Evolutionary conservation across 2,329 filamentous ascomycete species (phyloP).

Genomic region (Microdochium bolleyi): DNA sequence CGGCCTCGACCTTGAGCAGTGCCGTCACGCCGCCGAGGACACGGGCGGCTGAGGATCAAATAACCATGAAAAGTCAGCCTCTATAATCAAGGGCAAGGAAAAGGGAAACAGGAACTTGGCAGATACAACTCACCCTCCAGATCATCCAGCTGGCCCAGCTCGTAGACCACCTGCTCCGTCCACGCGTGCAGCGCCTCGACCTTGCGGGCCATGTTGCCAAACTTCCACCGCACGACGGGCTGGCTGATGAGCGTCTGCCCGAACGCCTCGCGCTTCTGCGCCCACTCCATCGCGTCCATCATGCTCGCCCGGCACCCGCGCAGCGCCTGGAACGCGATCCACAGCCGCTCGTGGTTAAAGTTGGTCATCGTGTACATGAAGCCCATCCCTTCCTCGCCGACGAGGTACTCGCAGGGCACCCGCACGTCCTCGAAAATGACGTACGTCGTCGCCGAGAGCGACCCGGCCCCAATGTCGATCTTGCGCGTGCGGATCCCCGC

Average conservation of each 20-base stretch:
- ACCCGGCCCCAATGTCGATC: conserved; percentile 53
- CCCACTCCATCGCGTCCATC: conserved; percentile 37
- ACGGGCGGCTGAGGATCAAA: conserved; percentile 1
- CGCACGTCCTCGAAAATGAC: conserved; percentile 42
- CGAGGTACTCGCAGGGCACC: conserved; percentile 40
- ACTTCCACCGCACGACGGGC: conserved; percentile 8
- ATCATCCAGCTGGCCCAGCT: conserved; percentile 20
- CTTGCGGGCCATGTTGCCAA: conserved; percentile 9
- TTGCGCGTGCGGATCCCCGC: conserved; percentile 38
- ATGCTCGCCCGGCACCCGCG: conserved; percentile 45
- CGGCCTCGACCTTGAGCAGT: conserved; percentile 9
- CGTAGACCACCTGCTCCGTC: conserved; percentile 30
- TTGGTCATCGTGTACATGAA: conserved; percentile 27
- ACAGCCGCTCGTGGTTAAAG: conserved; percentile 47
- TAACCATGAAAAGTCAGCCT: not conserved
- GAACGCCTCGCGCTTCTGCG: conserved; percentile 8
- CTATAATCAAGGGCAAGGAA: not conserved
- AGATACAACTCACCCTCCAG: conserved; percentile 9
- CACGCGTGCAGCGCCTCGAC: conserved; percentile 9
- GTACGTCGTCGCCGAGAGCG: conserved; percentile 48
- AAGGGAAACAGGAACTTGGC: not conserved
- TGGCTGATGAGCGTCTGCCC: conserved; percentile 8
- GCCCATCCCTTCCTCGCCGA: conserved; percentile 41
- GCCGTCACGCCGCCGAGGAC: conserved; percentile 13
- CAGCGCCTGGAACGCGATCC: conserved; percentile 43